Base-by-base conservation (phyloP, 2,329 filamentous ascomycete species). In the Anthostomella pinea region DNA sequence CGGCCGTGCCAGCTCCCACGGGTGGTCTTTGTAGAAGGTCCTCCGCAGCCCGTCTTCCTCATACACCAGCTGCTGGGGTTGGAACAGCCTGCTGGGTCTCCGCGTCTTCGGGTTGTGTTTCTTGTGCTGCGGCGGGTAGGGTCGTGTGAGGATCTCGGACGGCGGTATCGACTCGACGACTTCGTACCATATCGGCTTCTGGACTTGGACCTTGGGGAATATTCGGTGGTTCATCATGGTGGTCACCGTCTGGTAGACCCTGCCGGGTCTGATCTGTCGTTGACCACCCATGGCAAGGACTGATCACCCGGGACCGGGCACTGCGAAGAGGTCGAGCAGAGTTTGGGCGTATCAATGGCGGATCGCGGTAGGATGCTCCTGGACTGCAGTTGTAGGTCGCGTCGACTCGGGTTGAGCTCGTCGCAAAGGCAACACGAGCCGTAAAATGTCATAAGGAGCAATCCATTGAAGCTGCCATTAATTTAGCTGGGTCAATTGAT, bases 1-100 rank as follows among this genome's bases (percentile, higher is more conserved):
- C 36, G 93, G 93, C 45, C 91, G 77, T 13, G 93, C 93, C 57
- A 98, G 69, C 66, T 98, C 93, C 93, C 93, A 98, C 5, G 93
- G 93, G 61, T 98, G 93, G 63, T 98, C 91, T 56, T 75, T 80
- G 70, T 87, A 98, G 68, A 97, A 98, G 18, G 82, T 79, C 50
- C 67, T 72, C 46, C 93, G 83, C 56, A 98, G 72, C 42, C 69
- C 65, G 65, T 98, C 93, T 63, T 98, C 93, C 42, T 85, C 79
- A 60, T 93, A 96, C 35, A 68, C 69, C 46, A 98, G 82, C 39
- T 71, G 67, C 48, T 89, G 77, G 2, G 93, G 93, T 52, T 82
- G 79, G 70, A 90, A 97, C 53, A 95, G 68, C 51, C 81, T 79
- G 64, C 80, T 88, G 19, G 84, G 73, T 61, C 83, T 85, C 59